Base-by-base conservation (phyloP, 495 filamentous ascomycete species). In the Podospora fimiseda region DNA sequence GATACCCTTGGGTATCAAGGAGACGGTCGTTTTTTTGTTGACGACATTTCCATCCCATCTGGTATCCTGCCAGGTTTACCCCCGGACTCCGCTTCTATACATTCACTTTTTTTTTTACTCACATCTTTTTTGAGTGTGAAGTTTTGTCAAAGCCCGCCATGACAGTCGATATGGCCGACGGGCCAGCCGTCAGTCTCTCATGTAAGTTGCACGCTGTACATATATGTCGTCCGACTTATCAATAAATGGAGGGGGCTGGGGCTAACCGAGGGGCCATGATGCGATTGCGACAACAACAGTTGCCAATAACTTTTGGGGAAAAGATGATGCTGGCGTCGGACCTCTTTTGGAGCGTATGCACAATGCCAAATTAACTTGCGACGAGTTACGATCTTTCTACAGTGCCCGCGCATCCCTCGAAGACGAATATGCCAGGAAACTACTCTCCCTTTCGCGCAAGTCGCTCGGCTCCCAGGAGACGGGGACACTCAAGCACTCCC, bases 281-380 rank as follows among this genome's bases (percentile, higher is more conserved):
- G 27, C 27, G 27, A 33, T 19, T 40, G n/a, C n/a, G n/a, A n/a
- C n/a, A n/a, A n/a, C n/a, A n/a, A 24, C 44, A 95, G 90, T 97
- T 71, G 90, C 94, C 62, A 97, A 97, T 73, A 97, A 99, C 67
- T 99, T 99, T 72, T 99, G 94, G 94, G 94, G 94, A 55, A 96
- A 92, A 76, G 90, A 99, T 68, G 94, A 99, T 75, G 94, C 94
- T 38, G 94, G 94, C 58, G 88, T 97, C 59, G 77, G 78, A 41
- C 94, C 94, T 50, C 81, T 99, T 70, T 80, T 99, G 39, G 89
- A 94, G 65, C 91, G 94, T 64, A 95, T 99, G 89, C 88, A 92
- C 66, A 86, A 84, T 75, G 87, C 94, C 27, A 99, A 99, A 76
- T 79, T 86, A 55, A 96, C 94, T 9, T 93, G 87, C 67, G 94